Evolutionary conservation across 192 early-diverging fungal genomes (phyloP), one percentile per base, ranked within the genome.

Genomic region (Dimargaris cristalligena): DNA sequence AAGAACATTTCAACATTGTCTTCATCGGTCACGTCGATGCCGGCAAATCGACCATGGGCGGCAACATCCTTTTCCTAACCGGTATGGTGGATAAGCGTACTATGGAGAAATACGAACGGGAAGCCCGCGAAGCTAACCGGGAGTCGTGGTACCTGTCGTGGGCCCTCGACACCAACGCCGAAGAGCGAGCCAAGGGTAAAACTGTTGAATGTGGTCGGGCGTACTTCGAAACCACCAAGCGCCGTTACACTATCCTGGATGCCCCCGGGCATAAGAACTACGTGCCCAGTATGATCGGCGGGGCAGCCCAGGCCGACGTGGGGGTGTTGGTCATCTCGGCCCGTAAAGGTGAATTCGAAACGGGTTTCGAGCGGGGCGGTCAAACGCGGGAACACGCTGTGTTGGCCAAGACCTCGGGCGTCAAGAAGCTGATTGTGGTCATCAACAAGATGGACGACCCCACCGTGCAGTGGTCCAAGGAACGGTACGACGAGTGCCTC

Each of bases 381-480:
- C 96, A 99, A 74, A 99, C 94, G 4, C 88, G 91, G 64, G 96
- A 99, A 75, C 96, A 99, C 70, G 91, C 93, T 26, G 75, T 94
- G 72, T 67, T 99, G 67, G 92, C 87, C 60, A 97, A 95, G 80
- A 95, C 92, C 23, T 82, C 86, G n/a, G 94, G 96, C 51, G 88
- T 99, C 61, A 91, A 90, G 74, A 81, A 85, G 46, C 65, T 99
- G 56, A 77, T 99, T 52, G 78, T 95, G 55, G 96, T 85, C 34
- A 82, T 99, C 71, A 99, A 99, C 82, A 99, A 99, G 82, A 99
- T 99, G 96, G 96, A 99, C 65, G 96, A 99, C 63, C 79, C 86
- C 18, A 99, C 96, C 9, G 96, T 99, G 38, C 57, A 69, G 48
- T 99, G 94, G 94, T 74, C 81, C 67, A 86, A 96, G 79, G 86